Evolutionary conservation across 2,329 filamentous ascomycete species (phyloP).

Genomic region (Uncinocarpus reesii): DNA sequence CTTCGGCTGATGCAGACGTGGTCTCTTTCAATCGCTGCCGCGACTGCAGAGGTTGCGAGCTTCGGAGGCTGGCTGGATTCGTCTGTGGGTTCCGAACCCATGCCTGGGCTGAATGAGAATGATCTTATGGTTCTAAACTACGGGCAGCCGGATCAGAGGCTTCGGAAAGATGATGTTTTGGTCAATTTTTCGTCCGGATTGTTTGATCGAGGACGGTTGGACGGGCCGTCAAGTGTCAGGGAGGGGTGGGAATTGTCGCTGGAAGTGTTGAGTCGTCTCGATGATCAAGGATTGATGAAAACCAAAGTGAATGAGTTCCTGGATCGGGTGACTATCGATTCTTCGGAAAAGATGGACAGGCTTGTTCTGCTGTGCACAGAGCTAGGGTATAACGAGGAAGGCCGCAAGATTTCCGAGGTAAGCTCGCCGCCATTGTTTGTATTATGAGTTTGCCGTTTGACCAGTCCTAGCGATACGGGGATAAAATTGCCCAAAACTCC

Average conservation of each 20-base stretch:
- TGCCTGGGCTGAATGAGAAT: conserved; percentile 65
- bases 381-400: conserved; percentile 67
- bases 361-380: conserved; percentile 68
- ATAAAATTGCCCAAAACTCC: conserved; percentile 60
- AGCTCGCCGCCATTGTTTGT: conserved; percentile 22
- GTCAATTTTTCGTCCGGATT: conserved; percentile 63
- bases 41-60: conserved; percentile 74
- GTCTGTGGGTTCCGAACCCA: conserved; percentile 44
- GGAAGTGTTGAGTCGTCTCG: conserved; percentile 68
- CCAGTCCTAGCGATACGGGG: conserved; percentile 66
- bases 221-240: conserved; percentile 32
- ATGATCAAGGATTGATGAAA: conserved; percentile 60
- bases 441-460: conserved; percentile 3
- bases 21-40: conserved; percentile 68
- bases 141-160: conserved; percentile 50
- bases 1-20: conserved; percentile 64
- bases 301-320: conserved; percentile 65
- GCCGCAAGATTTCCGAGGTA: conserved; percentile 74
- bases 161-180: conserved; percentile 70
- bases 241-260: conserved; percentile 89
- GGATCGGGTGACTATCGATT: conserved; percentile 60
- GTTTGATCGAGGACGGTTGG: conserved; percentile 28
- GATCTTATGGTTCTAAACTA: conserved; percentile 75
- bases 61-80: conserved; percentile 70
- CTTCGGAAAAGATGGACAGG: conserved; percentile 64